Evolutionary conservation across 2,329 filamentous ascomycete species (phyloP), one percentile per base, ranked within the genome.

Genomic region (Nothomitra cinnamomea): DNA sequence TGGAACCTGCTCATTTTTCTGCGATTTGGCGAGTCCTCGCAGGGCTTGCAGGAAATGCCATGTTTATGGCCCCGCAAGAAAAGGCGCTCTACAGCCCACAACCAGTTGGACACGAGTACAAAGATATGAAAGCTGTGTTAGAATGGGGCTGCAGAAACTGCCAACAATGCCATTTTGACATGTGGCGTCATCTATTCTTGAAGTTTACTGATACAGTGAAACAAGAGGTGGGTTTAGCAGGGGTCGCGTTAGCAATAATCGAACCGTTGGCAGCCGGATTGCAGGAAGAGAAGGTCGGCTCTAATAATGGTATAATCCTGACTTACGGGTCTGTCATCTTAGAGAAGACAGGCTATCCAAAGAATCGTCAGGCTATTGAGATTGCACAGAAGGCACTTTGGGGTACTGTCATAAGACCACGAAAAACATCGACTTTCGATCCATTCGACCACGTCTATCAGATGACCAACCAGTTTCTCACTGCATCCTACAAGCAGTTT

Each of bases 361-460:
- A 73, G 10, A 80, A 81, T 59, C 71, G 72, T 5, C 76, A 80
- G 57, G 76, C 79, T 10, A 68, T 87, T 3, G 83, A 87, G 55
- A 74, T 77, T 52, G 80, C 78, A 53, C 73, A 78, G 51, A 76
- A 77, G 51, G 74, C 73, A n/a, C 68, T 89, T 0, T 87, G 83
- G 82, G 79, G 79, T 2, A 75, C 74, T 1, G 65, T 64, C 40
- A 56, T 67, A 5, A 62, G 64, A 21, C 55, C 62, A 7, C 63
- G 61, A 52, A 65, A 67, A 51, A 62, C 62, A 17, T 42, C 60
- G 3, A 63, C 66, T 12, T 68, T 72, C 52, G 69, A 88, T 60
- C 78, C 82, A 0, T 85, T 82, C 58, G 75, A 81, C 53, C 70
- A 78, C 53, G 66, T 94, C 0, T 85, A 88, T 61, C 73, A 72